Evolutionary conservation across 208 protist species (phyloP), one percentile per base, ranked within the genome.

Genomic region (Sergeia podlipaevii): DNA sequence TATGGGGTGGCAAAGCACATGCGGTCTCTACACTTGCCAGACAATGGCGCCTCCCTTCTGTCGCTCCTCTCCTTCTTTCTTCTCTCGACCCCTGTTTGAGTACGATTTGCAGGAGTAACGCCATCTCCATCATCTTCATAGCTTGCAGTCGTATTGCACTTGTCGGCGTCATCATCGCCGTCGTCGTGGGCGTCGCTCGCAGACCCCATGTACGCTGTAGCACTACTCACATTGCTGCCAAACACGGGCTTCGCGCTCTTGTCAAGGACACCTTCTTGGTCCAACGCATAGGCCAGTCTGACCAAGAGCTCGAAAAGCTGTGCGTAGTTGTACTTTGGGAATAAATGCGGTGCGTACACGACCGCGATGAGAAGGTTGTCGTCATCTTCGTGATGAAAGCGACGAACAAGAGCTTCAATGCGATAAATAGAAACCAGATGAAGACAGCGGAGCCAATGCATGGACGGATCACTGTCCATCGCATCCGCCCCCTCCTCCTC

Each of bases 291-390:
- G 10, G 60, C 59, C 0, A 63, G 23, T 20, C 59, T 52, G 29
- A 68, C 63, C 64, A 65, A 59, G 11, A 77, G 28, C 20, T 50
- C 20, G 1, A 86, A 60, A 70, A 70, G 71, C 41, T 74, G 70
- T 2, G 70, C 46, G 50, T 77, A 86, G 49, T 86, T 70, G 63
- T 73, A 70, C 28, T 66, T 48, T 13, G 65, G 73, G 51, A 86
- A 86, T 1, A 78, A 13, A 28, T 86, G 56, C 1, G 78, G 78
- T 2, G 78, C 73, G 60, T 86, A 86, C 48, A 86, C 65, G 23
- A 86, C 60, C 2, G 64, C 53, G 4, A 86, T 38, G 4, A 65
- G 32, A 28, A 58, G 62, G 43, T 71, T 58, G 18, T 62, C 41
- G 60, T 74, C 64, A 15, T 65, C 18, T 13, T 62, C 56, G 30